Evolutionary conservation across 2,329 filamentous ascomycete species (phyloP), one percentile per base, ranked within the genome.

Genomic region (Rhynchosporium agropyri): DNA sequence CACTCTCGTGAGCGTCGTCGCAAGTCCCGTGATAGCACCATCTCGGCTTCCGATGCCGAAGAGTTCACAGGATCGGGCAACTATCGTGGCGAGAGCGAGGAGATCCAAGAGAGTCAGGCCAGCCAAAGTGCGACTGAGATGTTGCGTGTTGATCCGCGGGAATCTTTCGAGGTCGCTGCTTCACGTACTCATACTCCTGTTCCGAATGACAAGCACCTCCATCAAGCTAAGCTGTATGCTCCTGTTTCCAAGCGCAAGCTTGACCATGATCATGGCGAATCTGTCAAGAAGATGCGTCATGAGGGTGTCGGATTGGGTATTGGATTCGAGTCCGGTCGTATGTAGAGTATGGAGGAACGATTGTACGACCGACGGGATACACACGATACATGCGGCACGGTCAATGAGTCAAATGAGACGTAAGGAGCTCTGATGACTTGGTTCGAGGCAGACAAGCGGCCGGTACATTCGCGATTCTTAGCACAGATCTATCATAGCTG

Each of bases 11-110:
- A 92, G 29, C 79, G 79, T 55, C 81, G 84, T 43, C 84, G 85
- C 58, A 86, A 87, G 75, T 92, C 91, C 75, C 86, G 91, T 64
- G 92, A 96, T 75, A 94, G 90, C 77, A 96, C 91, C 1, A 92
- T 95, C 55, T 95, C 91, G 0, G 88, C 85, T 26, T 84, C 83
- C 1, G 84, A 85, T 49, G 73, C 74, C 7, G 81, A 83, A 26
- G 83, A 85, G 69, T 77, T 85, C 4, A 81, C 84, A 63, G 49
- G 31, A 26, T 36, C 9, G 2, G 83, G 83, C 0, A 68, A 65
- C 57, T 70, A 73, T 26, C 76, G 77, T 8, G 78, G 77, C 1
- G 78, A 78, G 13, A 81, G 90, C 46, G 84, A 89, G 66, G 86
- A 89, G 49, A 77, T 92, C 0, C 83, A 81, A 40, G 89, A 89